Percentiles rank a stretch among this genome's conserved stretches.
These are phyloP conservation scores for Boletus insuetus DNA, from an alignment of 768 basidiomycete genomes.

Conservation along the genomic window DNA sequence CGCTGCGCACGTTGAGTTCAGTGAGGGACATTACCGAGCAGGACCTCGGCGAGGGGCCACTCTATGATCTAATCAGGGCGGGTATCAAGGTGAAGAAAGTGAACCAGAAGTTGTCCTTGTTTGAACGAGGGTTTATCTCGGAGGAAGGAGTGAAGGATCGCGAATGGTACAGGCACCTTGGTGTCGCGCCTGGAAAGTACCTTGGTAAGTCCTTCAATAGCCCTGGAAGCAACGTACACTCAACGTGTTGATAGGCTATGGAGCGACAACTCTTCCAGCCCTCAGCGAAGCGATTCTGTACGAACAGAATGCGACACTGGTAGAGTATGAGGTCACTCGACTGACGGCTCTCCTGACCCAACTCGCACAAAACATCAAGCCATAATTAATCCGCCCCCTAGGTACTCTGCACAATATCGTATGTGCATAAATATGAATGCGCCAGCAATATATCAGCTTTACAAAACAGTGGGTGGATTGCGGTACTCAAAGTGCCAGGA, in stretches of 20 bases:
- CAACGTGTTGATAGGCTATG: constrained; percentile 52
- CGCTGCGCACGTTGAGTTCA: background rate
- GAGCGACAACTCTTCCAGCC: constrained; percentile 80
- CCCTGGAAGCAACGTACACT: background rate
- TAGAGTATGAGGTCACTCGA: constrained; percentile 57
- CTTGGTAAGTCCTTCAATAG: constrained; percentile 48
- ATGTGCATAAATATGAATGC: background rate
- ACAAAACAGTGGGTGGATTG: too few relatives aligned
- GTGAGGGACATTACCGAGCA: constrained; percentile 1
- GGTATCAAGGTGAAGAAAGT: constrained; percentile 54
- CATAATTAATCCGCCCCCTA: background rate
- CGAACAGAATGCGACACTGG: constrained; percentile 62
- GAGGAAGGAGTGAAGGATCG: constrained; percentile 73
- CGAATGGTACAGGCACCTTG: constrained; percentile 86
- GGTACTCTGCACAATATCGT: background rate
- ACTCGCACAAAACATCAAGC: constrained; percentile 39
- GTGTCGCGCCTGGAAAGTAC: constrained; percentile 85
- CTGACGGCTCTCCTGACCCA: constrained; percentile 52
- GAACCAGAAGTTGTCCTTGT: constrained; percentile 65
- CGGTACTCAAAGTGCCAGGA: background rate
- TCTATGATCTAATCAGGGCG: constrained; percentile 51
- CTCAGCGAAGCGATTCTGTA: constrained; percentile 73
- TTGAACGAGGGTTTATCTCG: constrained; percentile 81
- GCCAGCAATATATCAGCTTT: too few relatives aligned
- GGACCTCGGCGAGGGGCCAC: constrained; percentile 25